Evolutionary conservation across 2,329 filamentous ascomycete species (phyloP), one percentile per base, ranked within the genome.

Genomic region (Penicillium janthinellum): DNA sequence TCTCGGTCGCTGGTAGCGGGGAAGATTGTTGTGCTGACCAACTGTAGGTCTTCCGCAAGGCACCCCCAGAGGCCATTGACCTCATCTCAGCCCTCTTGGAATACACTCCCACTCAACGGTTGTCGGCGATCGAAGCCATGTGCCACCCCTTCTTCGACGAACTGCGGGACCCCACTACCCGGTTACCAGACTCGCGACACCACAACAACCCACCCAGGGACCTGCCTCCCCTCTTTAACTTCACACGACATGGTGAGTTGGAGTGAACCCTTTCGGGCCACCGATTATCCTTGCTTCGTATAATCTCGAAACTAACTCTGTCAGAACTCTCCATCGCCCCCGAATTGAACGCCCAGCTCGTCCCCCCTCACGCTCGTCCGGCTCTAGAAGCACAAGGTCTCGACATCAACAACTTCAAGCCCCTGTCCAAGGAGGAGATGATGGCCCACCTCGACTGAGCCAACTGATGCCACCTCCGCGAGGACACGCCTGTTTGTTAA

Each of bases 101-200:
- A 80, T 99, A 99, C 79, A 99, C 95, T 0, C 95, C 95, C 10
- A 98, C 95, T 0, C 92, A 98, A 81, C 90, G 95, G 70, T 85
- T 97, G 66, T 91, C 92, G 6, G 92, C 95, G 22, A 88, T 99
- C 64, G 92, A 98, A 72, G 95, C 95, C 54, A 96, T 99, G 93
- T 90, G 96, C 59, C 95, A 99, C 72, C 92, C 95, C 39, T 99
- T 98, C 85, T 99, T 99, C 73, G 94, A 99, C 73, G 95, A 99
- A 79, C 84, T 99, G 64, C 87, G 95, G 71, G 92, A 97, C 71
- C 91, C 92, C n/a, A 88, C 78, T 75, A 98, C 93, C 61, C 91
- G 90, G 76, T 84, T 99, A 66, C 95, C 94, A 10, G 95, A 99
- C 77, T 99, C 95, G 25, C 90, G 95, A 75, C 92, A 97, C 79